Evolutionary conservation across 1,284 basidiomycete genomes (phyloP), one percentile per base, ranked within the genome.

Genomic region (Cutaneotrichosporon cutaneum): DNA sequence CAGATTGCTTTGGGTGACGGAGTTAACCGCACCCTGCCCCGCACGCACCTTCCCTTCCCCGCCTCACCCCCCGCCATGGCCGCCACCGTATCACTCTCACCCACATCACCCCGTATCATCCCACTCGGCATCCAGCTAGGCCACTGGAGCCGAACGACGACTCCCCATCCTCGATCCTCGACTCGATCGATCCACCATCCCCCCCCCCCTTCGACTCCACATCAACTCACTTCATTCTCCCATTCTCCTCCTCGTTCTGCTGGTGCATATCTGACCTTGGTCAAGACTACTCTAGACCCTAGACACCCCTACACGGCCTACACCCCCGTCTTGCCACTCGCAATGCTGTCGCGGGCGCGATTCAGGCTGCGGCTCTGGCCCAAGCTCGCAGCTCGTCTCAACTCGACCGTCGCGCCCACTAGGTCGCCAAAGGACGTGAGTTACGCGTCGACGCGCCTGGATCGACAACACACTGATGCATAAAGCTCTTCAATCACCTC

Each of bases 401-500:
- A 47, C 57, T 63, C 62, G 13, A 24, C 57, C 2, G 35, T 51
- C 24, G 22, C 54, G 1, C 47, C 61, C 0, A 55, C 60, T 21
- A 21, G 54, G 9, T 63, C 65, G 1, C 65, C 65, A 6, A 66
- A 63, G 24, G 65, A 66, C 42, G 65, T 66, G n/a, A 26, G 65
- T 57, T 13, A 39, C 24, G 39, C 18, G 16, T n/a, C 11, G 30
- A 30, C 13, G 8, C 32, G 1, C 22, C 1, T 18, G 4, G 2
- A 18, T 33, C 10, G 22, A 32, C 42, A 35, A 47, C 57, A 21
- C 4, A 26, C n/a, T 33, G 48, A 51, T 30, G 27, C 16, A 30
- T 7, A n/a, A 62, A 94, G 88, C 85, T 96, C 42, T 88, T 88
- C n/a, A 84, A 88, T 72, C 92, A 92, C 77, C 84, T 96, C 32